Conservation (phyloP, 179 eudicot genomes). For the Gypsophila paniculata region DNA sequence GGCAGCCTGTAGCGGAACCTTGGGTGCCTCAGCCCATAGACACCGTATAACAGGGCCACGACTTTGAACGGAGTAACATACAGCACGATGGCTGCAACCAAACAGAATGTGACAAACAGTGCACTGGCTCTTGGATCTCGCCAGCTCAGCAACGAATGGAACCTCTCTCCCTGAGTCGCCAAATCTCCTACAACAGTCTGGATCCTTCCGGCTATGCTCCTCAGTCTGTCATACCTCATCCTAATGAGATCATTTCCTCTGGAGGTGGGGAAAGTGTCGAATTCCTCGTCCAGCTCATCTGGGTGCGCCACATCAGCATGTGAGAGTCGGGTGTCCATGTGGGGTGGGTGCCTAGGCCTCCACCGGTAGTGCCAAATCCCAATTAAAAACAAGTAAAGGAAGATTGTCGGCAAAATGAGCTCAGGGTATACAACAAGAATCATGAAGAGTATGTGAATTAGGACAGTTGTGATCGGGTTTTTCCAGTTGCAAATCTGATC, state of each 20-base stretch:
- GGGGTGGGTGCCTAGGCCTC: slow-evolving; percentile 74
- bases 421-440: slow-evolving; percentile 61
- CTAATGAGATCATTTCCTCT: slow-evolving; percentile 58
- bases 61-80: slow-evolving; percentile 60
- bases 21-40: slow-evolving; percentile 67
- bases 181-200: slow-evolving; percentile 75
- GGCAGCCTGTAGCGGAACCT: slow-evolving; percentile 69
- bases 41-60: slow-evolving; percentile 46
- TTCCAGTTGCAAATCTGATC: slow-evolving; percentile 64
- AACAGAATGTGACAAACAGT: slow-evolving; percentile 53
- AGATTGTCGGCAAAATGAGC: slow-evolving; percentile 46
- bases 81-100: slow-evolving; percentile 59
- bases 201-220: slow-evolving; percentile 78
- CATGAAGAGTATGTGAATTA: slow-evolving; percentile 40
- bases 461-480: slow-evolving; percentile 59
- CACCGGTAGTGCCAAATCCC: slow-evolving; percentile 67
- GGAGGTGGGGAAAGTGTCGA: slow-evolving; percentile 74
- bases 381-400: slow-evolving; percentile 41
- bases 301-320: slow-evolving; percentile 56
- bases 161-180: slow-evolving; percentile 83
- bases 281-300: slow-evolving; percentile 79
- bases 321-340: slow-evolving; percentile 71
- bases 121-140: slow-evolving; percentile 71
- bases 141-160: slow-evolving; percentile 80
- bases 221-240: slow-evolving; percentile 69